Evolutionary conservation across 2,329 filamentous ascomycete genomes (phyloP).

Genomic region (Drechslerella coelobrocha): DNA sequence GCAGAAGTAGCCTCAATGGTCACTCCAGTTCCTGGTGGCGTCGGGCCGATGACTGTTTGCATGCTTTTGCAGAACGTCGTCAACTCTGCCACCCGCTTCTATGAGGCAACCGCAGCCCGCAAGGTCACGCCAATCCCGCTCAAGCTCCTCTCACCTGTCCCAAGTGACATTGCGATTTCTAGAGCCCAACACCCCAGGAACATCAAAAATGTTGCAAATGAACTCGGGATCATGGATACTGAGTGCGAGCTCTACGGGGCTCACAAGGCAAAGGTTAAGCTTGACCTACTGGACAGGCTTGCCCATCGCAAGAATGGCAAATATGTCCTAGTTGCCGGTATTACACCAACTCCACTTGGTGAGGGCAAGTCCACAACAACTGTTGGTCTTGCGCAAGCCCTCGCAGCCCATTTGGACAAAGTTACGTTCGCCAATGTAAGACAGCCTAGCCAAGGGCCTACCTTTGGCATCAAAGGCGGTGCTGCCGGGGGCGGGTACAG

Average conservation of each 20-base stretch:
- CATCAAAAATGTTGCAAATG: conserved; percentile 81
- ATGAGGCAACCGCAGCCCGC: conserved; percentile 80
- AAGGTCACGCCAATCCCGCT: conserved; percentile 82
- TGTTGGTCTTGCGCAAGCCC: conserved; percentile 89
- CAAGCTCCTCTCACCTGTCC: conserved; percentile 78
- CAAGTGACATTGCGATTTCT: conserved; percentile 94
- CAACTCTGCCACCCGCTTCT: conserved; percentile 79
- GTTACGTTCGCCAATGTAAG: conserved; percentile 95
- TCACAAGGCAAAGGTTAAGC: conserved; percentile 93
- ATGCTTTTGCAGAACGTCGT: conserved; percentile 98
- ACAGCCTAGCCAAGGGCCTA: conserved; percentile 95
- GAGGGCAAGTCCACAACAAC: conserved; percentile 99
- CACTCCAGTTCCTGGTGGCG: conserved; percentile 93
- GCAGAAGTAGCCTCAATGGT: conserved; percentile 82
- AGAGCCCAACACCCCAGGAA: conserved; percentile 88
- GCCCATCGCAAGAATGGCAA: conserved; percentile 85
- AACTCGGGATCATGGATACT: conserved; percentile 84
- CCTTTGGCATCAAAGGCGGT: conserved; percentile 98
- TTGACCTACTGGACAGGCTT: conserved; percentile 80
- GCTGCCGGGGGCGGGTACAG: conserved; percentile 97
- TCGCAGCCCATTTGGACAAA: conserved; percentile 85
- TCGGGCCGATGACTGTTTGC: conserved; percentile 97
- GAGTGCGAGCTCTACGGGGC: conserved; percentile 94
- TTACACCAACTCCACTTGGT: conserved; percentile 93
- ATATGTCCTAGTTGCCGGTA: conserved; percentile 92